Evolutionary conservation across 2,329 filamentous ascomycete genomes (phyloP).

Genomic region (Orbilia blumenaviensis): DNA sequence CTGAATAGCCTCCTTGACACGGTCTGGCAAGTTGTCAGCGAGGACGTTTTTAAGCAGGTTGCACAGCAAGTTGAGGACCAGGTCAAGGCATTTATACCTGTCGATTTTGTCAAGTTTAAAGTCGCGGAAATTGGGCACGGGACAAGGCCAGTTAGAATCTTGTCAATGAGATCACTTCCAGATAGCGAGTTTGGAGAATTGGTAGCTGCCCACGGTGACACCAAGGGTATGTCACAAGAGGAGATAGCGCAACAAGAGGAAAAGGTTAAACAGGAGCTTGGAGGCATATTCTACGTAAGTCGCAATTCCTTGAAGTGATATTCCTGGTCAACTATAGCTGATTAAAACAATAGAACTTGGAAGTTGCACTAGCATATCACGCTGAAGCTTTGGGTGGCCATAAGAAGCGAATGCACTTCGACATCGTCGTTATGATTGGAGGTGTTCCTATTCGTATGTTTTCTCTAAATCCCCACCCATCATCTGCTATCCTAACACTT

Average conservation of each 20-base stretch:
- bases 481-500: background rate
- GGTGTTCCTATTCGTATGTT: conserved; percentile 76
- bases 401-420: conserved; percentile 97
- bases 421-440: conserved; percentile 91
- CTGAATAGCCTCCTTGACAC: conserved; percentile 87
- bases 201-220: conserved; percentile 45
- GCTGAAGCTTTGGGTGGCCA: conserved; percentile 35
- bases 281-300: conserved; percentile 51
- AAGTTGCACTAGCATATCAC: conserved; percentile 43
- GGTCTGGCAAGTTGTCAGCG: conserved; percentile 90
- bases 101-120: conserved; percentile 67
- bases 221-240: conserved; percentile 50
- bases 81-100: conserved; percentile 91
- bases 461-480: background rate
- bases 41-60: conserved; percentile 87
- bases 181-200: conserved; percentile 49
- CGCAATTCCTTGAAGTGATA: too few species aligned
- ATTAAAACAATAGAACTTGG: conserved; percentile 25
- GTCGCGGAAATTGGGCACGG: conserved; percentile 96
- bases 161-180: conserved; percentile 61
- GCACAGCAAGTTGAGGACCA: conserved; percentile 93
- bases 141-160: conserved; percentile 84
- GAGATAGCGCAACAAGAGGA: conserved; percentile 63
- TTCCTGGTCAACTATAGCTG: too few species aligned
- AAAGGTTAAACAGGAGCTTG: conserved; percentile 72